phyloP scores from a whole-genome alignment of 2,329 filamentous ascomycete species.

The Seiridium cupressi region DNA sequence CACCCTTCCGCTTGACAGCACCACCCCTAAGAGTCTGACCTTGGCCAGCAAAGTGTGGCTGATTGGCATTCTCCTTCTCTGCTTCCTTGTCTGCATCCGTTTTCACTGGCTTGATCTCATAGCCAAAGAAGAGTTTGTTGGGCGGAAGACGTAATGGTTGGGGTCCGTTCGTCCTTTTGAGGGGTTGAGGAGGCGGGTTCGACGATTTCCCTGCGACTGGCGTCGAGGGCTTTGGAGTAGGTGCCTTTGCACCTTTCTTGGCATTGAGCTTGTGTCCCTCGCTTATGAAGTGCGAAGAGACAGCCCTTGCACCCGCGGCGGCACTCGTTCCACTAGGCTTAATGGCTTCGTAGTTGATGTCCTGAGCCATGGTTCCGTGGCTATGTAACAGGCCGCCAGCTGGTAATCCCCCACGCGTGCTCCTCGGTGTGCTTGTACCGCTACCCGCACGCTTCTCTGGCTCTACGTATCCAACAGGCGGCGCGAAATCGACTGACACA shows the following conservation, averaged over 20 bases:
- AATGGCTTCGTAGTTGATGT: conserved; percentile 95
- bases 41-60: conserved; percentile 78
- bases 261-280: conserved; percentile 78
- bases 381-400: conserved; percentile 74
- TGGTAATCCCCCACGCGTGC: conserved; percentile 60
- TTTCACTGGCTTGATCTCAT: conserved; percentile 86
- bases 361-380: conserved; percentile 92
- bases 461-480: conserved; percentile 92
- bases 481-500: conserved; percentile 91
- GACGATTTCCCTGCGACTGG: conserved; percentile 62
- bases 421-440: conserved; percentile 84
- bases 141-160: conserved; percentile 81
- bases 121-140: conserved; percentile 95
- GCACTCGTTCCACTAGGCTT: conserved; percentile 72
- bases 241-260: conserved; percentile 77
- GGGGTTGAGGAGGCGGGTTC: conserved; percentile 32
- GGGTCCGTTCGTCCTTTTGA: conserved; percentile 67
- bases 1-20: conserved; percentile 69
- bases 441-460: conserved; percentile 64
- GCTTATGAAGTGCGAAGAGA: conserved; percentile 72
- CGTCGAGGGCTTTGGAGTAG: conserved; percentile 70
- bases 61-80: conserved; percentile 61
- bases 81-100: conserved; percentile 70
- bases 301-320: conserved; percentile 43
- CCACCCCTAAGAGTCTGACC: conserved; percentile 72